Base-by-base conservation (phyloP, 2,329 filamentous ascomycete genomes). In the Fusarium sp. region DNA sequence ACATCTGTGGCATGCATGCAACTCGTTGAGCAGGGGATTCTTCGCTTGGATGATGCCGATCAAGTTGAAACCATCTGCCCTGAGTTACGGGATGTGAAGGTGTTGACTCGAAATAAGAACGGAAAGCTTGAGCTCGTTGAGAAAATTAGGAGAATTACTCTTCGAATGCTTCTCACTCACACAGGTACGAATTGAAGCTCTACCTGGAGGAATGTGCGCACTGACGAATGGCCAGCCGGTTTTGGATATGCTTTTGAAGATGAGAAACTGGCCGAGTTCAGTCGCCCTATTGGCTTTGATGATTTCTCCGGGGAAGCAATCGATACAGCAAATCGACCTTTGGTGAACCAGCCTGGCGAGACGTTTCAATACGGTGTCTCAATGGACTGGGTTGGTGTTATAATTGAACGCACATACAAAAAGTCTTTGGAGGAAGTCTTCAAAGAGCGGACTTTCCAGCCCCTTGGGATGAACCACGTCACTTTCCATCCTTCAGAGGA, bases 141-240 rank as follows among this genome's bases (percentile, higher is more conserved):
- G 11, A 49, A 33, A 5, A 7, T 7, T 0, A 33, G 29, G 5
- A 18, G 7, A 5, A 49, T 49, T 1, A 33, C 20, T 9, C 29
- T 49, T 33, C 29, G 29, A 0, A 49, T 49, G 46, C 46, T 49
- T 49, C 20, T 49, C 5, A 49, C 29, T 7, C 46, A 33, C 11
- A 49, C 20, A 1, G 46, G 29, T 33, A 49, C 0, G 20, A 0
- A 0, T 2, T 31, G 7, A 1, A 10, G 22, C 0, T 1, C 3
- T 11, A 2, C 0, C 2, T 35, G 2, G 20, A 1, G 6, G 4
- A 4, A 35, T 5, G 4, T 14, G 1, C 14, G n/a, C 1, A 11
- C 17, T 50, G n/a, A 50, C 8, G 12, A 20, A 7, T 20, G 12
- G 11, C n/a, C 3, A 50, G 47, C 47, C 18, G 31, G 47, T 7